Evolutionary conservation across 768 basidiomycete genomes (phyloP).

Genomic region (Amanita rimosa): DNA sequence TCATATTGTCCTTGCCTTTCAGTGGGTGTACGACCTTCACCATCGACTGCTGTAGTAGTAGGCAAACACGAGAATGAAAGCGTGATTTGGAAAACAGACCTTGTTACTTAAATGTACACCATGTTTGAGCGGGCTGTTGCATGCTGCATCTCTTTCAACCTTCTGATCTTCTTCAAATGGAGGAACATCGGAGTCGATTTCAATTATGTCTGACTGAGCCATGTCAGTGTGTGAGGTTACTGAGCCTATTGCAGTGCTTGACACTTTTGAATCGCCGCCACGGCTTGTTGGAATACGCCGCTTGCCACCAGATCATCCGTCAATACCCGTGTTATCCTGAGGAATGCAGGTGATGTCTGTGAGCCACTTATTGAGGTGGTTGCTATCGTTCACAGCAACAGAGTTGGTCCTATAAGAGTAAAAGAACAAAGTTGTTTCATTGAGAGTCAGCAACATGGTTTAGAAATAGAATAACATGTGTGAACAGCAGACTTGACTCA

Average conservation of each 20-base stretch:
- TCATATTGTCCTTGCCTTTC: neutral
- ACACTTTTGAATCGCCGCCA: neutral
- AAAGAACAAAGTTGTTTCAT: conserved; percentile 3
- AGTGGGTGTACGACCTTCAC: neutral
- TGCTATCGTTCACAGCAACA: neutral
- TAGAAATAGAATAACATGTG: neutral
- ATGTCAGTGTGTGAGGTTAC: neutral
- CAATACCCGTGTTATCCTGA: neutral
- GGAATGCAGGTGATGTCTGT: neutral
- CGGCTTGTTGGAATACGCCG: neutral
- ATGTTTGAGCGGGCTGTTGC: neutral
- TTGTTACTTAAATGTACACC: neutral
- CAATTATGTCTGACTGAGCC: conserved; percentile 1
- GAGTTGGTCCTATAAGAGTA: neutral
- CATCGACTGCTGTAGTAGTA: neutral
- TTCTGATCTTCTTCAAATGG: conserved; percentile 1
- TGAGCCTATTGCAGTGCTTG: neutral
- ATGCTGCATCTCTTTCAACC: neutral
- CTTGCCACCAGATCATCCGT: neutral
- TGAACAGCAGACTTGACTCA: neutral
- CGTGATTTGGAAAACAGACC: neutral
- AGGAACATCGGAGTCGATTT: neutral
- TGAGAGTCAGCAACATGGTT: neutral
- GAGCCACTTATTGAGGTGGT: conserved; percentile 1
- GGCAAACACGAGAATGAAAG: neutral